Conservation (phyloP, 805 yeast genomes). For the Pichia eremophila region DNA sequence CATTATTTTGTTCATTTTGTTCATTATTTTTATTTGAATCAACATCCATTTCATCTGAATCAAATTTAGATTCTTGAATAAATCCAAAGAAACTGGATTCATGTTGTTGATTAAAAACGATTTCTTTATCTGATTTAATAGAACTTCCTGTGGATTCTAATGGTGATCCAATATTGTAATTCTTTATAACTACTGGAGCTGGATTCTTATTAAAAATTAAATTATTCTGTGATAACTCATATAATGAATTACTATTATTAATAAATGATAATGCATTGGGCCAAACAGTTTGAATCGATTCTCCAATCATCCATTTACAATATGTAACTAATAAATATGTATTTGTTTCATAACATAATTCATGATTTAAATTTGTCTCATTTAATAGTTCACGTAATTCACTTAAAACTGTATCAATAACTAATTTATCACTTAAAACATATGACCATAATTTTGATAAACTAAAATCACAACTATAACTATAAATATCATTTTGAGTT, state of each 20-base stretch:
- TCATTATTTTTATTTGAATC: not conserved
- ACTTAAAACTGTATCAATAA: constrained; percentile 18
- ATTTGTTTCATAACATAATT: constrained; percentile 16
- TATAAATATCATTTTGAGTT: not conserved
- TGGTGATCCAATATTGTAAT: no score
- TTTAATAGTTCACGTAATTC: constrained; percentile 12
- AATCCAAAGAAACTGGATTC: constrained; percentile 25
- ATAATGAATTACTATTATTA: no score
- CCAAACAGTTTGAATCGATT: constrained; percentile 15
- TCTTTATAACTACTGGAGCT: no score
- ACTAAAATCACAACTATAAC: constrained; percentile 12
- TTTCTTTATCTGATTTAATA: no score
- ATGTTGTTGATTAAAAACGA: constrained; percentile 1
- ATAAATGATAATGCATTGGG: constrained; percentile 9
- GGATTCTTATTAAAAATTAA: constrained; percentile 17
- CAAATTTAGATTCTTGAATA: constrained; percentile 21
- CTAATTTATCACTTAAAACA: not conserved
- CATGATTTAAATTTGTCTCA: not conserved
- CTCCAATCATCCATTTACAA: constrained; percentile 14
- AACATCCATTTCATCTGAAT: constrained; percentile 1
- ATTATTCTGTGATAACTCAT: not conserved
- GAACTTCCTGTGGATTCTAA: not conserved
- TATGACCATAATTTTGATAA: constrained; percentile 12
- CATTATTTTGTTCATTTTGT: no score
- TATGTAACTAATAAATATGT: constrained; percentile 18